Conservation (phyloP, 148 eudicot genomes). For the Mesembryanthemum crystallinum region DNA sequence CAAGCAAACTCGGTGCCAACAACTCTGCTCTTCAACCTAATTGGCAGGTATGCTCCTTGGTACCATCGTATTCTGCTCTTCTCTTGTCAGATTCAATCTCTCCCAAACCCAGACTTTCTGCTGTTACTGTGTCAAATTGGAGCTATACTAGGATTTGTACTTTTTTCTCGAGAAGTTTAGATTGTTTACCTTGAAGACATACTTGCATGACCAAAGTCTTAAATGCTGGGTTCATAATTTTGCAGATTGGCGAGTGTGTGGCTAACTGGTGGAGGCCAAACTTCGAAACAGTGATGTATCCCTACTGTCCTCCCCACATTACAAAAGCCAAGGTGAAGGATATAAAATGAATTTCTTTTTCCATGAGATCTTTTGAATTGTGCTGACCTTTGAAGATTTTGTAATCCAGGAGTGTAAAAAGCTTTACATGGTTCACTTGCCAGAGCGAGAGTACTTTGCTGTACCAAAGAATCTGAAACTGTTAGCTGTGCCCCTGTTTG, state of each 20-base stretch:
- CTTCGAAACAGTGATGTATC: conserved; percentile 50
- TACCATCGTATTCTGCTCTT: background rate
- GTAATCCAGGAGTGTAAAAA: conserved; percentile 87
- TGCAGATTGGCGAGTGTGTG: conserved; percentile 49
- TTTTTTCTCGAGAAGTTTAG: no score
- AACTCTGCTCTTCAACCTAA: conserved; percentile 39
- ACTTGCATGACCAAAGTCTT: background rate
- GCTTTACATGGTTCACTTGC: conserved; percentile 78
- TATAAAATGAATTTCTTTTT: background rate
- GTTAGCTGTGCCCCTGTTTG: conserved; percentile 94
- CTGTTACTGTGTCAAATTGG: background rate
- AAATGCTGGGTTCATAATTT: background rate
- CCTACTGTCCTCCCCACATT: conserved; percentile 54
- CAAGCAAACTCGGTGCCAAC: conserved; percentile 49
- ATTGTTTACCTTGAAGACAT: background rate
- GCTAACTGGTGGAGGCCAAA: conserved; percentile 59
- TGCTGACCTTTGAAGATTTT: conserved; percentile 20
- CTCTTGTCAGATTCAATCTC: background rate
- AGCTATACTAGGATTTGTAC: background rate
- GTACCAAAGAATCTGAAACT: conserved; percentile 92
- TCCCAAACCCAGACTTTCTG: background rate
- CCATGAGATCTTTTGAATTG: background rate
- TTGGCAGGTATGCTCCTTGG: conserved; percentile 42
- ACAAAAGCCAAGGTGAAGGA: conserved; percentile 76
- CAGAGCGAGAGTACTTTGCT: conserved; percentile 91